These are phyloP conservation scores for Lachancea waltii DNA, from an alignment of 805 yeast species.

Conservation along the genomic window DNA sequence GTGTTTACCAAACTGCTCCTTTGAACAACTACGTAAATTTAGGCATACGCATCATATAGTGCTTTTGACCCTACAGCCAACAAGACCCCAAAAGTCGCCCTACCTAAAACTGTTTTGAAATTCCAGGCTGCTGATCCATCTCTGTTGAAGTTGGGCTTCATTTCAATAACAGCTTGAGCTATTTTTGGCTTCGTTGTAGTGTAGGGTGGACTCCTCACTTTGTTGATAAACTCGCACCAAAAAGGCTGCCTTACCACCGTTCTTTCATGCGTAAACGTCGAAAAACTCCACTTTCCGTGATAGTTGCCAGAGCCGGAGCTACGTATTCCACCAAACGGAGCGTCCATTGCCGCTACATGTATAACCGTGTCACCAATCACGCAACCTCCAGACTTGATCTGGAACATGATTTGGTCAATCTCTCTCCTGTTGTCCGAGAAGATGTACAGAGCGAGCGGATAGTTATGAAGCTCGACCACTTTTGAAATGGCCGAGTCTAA, in stretches of 20 bases:
- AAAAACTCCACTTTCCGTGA: slow-evolving; percentile 66
- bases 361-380: slow-evolving; percentile 63
- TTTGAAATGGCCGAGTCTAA: slow-evolving; percentile 40
- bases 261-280: slow-evolving; percentile 72
- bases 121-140: slow-evolving; percentile 27
- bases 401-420: slow-evolving; percentile 41
- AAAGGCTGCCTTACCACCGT: slow-evolving; percentile 57
- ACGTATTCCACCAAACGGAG: slow-evolving; percentile 94
- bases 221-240: slow-evolving; percentile 53
- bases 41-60: no score
- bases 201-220: slow-evolving; percentile 65
- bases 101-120: neutral
- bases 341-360: slow-evolving; percentile 58
- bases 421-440: slow-evolving; percentile 47
- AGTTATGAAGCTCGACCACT: slow-evolving; percentile 48
- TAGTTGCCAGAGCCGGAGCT: slow-evolving; percentile 75
- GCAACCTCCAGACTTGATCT: slow-evolving; percentile 67
- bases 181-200: slow-evolving; percentile 30
- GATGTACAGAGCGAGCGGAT: slow-evolving; percentile 77
- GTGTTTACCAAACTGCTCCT: no score
- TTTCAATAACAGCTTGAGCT: slow-evolving; percentile 26
- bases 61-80: neutral
- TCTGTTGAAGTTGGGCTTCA: slow-evolving; percentile 34
- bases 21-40: no score
- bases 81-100: slow-evolving; percentile 1